Base-by-base conservation (phyloP, 139 green algal species). In the Penium margaritaceum region DNA sequence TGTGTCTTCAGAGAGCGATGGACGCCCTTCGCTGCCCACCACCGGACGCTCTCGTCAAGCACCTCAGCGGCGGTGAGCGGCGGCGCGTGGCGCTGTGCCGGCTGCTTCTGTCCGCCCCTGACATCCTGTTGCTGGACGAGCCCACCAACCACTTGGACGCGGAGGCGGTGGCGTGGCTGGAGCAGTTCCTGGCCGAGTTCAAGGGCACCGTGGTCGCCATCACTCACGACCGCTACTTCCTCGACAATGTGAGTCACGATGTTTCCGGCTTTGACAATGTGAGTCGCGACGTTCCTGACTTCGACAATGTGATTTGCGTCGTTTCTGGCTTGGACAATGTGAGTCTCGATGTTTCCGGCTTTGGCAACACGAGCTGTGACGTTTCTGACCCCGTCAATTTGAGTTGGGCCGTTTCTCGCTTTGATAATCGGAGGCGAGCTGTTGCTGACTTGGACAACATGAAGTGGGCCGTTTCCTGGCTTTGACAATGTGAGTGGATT, bases 61-160 rank as follows among this genome's bases (percentile, higher is more conserved):
- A 80, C 1, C 72, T 91, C 57, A 86, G 63, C 41, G 90, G 90
- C 2, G 90, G 91, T 7, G 91, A 95, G 87, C 85, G 90, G n/a
- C 19, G 43, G 4, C 47, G 51, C 39, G 68, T 97, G 27, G 90
- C 89, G 0, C 74, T 97, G 6, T 86, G 81, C 9, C 87, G 90
- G 1, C 81, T 93, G 62, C 81, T 97, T 46, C 90, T 95, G 65
- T 80, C 85, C 46, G 67, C 89, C 5, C 91, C 91, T 0, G 87
- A 97, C 71, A 86, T 89, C 36, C 70, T 91, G 55, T 55, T 89
- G 14, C 76, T 89, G 55, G 81, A 88, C 62, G 85, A 90, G 76
- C 85, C 85, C 33, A 90, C 83, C 2, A 92, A 92, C 75, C 85
- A 92, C 74, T 72, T 92, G 36, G 85, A 89, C 75, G 73, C 57